Base-by-base conservation (phyloP, 2,329 filamentous ascomycete genomes). In the Fusarium incarnatum region DNA sequence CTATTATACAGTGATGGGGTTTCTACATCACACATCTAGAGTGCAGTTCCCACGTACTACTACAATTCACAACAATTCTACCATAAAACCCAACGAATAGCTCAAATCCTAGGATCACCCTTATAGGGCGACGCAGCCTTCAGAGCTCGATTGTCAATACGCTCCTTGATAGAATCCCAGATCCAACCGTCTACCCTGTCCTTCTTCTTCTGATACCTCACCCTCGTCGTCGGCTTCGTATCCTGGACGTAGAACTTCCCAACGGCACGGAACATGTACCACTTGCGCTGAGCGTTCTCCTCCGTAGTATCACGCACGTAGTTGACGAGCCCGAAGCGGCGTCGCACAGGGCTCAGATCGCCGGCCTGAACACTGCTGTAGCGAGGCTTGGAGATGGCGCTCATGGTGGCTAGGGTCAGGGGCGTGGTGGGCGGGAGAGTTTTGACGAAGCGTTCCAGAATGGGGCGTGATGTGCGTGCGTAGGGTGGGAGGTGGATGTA, bases 401-500 rank as follows among this genome's bases (percentile, higher is more conserved):
- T 86, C 81, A 89, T 86, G 55, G 86, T 88, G 40, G 85, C 86
- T 62, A 89, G 73, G 56, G 86, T 83, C 18, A 89, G 78, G 52
- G 78, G 80, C 8, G 82, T 79, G 13, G 81, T 73, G 6, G 84
- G 79, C 3, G 87, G 84, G 3, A 87, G 78, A 28, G 77, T 75
- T 48, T 75, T 79, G 32, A 86, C 80, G 75, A 87, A 90, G 57
- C 84, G 83, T 61, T 84, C 79, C 23, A 92, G 81, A 52, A 85
- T 79, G 28, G 85, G 81, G 34, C 85, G 86, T 1, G 90, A 91
- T 41, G 83, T 79, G 46, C 91, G 88, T 18, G 91, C 92, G 70
- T 86, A 87, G 1, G 83, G 77, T 0, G 93, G 93, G 3, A 94
- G 83, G 23, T 87, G 86, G 52, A 96, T 81, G 78, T 92, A 88